Evolutionary conservation across 768 basidiomycete genomes (phyloP).

Genomic region (Suillus paluster): DNA sequence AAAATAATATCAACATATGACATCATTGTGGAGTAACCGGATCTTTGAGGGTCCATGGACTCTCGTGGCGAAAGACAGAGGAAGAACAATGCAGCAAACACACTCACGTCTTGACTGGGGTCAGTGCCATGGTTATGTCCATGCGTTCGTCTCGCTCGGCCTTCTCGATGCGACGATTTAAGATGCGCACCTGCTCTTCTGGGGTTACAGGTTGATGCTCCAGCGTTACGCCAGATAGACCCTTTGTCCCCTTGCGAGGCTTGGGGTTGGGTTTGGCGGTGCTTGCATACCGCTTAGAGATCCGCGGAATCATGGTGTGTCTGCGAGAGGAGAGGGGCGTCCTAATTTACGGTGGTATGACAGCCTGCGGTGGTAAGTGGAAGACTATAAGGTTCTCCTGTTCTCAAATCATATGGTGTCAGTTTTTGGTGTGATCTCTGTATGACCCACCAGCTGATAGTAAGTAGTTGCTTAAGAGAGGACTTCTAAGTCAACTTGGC

Average conservation of each 20-base stretch:
- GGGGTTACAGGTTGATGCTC: slow-evolving; percentile 31
- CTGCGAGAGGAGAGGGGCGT: not conserved
- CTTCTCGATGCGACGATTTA: slow-evolving; percentile 36
- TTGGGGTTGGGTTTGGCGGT: slow-evolving; percentile 4
- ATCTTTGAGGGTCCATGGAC: not conserved
- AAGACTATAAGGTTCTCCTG: not conserved
- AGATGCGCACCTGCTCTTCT: slow-evolving; percentile 16
- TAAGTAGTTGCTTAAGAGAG: not conserved
- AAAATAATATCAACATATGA: too few relatives aligned
- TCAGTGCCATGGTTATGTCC: slow-evolving; percentile 40
- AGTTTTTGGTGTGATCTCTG: not conserved
- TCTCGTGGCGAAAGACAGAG: not conserved
- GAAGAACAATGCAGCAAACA: not conserved
- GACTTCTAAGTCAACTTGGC: not conserved
- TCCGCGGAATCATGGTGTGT: slow-evolving; percentile 12
- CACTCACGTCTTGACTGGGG: slow-evolving; percentile 42
- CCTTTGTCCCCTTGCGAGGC: slow-evolving; percentile 8
- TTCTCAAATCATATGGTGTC: not conserved
- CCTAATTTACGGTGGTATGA: not conserved
- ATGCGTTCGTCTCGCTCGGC: slow-evolving; percentile 49
- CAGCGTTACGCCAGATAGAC: not conserved
- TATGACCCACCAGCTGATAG: not conserved
- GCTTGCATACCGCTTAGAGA: slow-evolving; percentile 8
- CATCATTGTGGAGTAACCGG: not conserved
- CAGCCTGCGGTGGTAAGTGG: not conserved